Percentiles rank a stretch among this genome's conserved stretches.
Conservation (phyloP, 2,329 filamentous ascomycete genomes). For the Chaetomiaceae sp. region DNA sequence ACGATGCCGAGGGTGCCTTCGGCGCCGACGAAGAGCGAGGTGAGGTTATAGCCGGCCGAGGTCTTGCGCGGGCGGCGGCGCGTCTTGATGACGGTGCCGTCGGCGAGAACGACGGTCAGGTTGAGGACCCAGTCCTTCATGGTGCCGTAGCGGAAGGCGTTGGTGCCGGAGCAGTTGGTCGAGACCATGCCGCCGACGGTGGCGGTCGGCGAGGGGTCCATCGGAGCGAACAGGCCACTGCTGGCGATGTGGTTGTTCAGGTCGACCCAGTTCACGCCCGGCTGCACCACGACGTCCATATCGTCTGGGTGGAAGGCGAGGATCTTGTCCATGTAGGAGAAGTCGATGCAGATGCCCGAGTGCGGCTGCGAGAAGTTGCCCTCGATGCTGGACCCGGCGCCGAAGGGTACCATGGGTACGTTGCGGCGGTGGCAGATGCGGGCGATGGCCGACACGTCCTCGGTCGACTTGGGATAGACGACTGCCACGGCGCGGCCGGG, state of each 20-base stretch:
- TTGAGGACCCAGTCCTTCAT: slow-evolving; percentile 86
- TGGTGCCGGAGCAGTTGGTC: slow-evolving; percentile 65
- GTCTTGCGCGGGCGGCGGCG: slow-evolving; percentile 62
- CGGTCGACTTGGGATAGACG: slow-evolving; percentile 58
- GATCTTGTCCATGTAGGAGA: slow-evolving; percentile 62
- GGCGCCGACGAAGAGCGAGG: slow-evolving; percentile 62
- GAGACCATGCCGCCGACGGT: slow-evolving; percentile 80
- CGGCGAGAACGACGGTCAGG: slow-evolving; percentile 75
- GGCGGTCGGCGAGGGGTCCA: slow-evolving; percentile 77
- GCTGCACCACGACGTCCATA: slow-evolving; percentile 68
- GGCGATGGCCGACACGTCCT: slow-evolving; percentile 60
- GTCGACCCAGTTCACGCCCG: slow-evolving; percentile 72
- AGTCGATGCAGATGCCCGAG: slow-evolving; percentile 66
- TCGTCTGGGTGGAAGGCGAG: slow-evolving; percentile 60
- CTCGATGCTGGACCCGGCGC: slow-evolving; percentile 66
- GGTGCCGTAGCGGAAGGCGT: slow-evolving; percentile 78
- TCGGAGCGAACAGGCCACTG: slow-evolving; percentile 75
- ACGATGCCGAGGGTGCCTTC: slow-evolving; percentile 69
- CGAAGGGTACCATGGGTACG: slow-evolving; percentile 69
- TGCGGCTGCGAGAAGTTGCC: slow-evolving; percentile 64
- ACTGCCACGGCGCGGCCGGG: slow-evolving; percentile 59
- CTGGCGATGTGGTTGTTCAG: slow-evolving; percentile 66
- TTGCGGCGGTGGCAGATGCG: slow-evolving; percentile 56
- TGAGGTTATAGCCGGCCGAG: slow-evolving; percentile 68
- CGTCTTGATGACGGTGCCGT: slow-evolving; percentile 69